Base-by-base conservation (phyloP, 176 grass and related monocot species). In the Cenchrus americanus region DNA sequence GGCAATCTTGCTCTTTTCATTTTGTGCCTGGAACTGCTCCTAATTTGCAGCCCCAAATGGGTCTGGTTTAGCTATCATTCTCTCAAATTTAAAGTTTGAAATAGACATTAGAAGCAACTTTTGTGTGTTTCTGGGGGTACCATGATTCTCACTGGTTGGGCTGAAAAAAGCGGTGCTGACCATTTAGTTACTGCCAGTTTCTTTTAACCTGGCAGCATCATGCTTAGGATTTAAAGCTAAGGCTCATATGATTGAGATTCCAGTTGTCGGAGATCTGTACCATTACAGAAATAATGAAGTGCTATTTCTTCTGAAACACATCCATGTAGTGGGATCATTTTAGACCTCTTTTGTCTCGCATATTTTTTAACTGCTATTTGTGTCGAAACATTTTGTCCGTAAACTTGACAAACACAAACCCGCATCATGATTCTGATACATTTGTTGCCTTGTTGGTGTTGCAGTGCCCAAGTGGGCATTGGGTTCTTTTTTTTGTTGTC, bases 221-320 rank as follows among this genome's bases (percentile, higher is more conserved):
- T 81, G 77, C 60, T 87, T 49, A 53, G 71, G 57, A 14, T 73
- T 72, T 74, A 87, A 87, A 74, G 40, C 69, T 67, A 75, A 18
- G 46, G 14, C 21, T 48, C 23, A 23, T 64, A 64, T 57, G 27
- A 60, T 62, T 79, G 65, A 44, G 84, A 43, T 79, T 79, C 66
- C 18, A 58, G 42, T 14, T 86, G 60, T 67, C 14, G 62, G 50
- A 37, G 34, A 41, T 69, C 62, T 47, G 8, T 15, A 67, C 58
- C 17, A 58, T 55, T 34, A 48, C 9, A 41, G 48, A 40, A 67
- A 15, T 44, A 47, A 26, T 34, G 7, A 57, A 48, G 17, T 76
- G 51, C 62, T 69, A 19, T 75, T 66, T 74, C 2, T 73, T n/a
- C 21, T 58, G 63, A 78, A 85, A 70, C 14, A 43, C 32, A 34